Percentiles rank a stretch among this genome's conserved stretches.
phyloP scores from a whole-genome alignment of 306 rosid species.

The Trifolium dubium region DNA sequence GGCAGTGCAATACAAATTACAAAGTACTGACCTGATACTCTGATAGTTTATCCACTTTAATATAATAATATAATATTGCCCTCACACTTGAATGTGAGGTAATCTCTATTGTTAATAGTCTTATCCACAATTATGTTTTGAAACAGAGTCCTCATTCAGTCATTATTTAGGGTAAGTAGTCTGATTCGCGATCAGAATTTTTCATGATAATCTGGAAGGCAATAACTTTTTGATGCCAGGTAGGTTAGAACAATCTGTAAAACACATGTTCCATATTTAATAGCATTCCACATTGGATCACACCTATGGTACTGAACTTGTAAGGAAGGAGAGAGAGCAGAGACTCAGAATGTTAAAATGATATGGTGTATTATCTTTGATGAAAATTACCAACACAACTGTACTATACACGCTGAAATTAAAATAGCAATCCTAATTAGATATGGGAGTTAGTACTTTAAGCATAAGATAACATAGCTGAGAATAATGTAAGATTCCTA shows the following conservation, averaged over 20 bases:
- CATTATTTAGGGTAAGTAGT: conserved; percentile 5
- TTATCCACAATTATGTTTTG: not conserved
- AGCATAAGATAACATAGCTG: not conserved
- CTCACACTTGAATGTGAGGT: not conserved
- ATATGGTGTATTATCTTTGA: not conserved
- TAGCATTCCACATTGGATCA: not conserved
- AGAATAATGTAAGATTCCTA: not conserved
- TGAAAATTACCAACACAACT: not conserved
- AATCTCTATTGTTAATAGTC: not conserved
- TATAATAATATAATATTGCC: not conserved
- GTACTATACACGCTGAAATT: not conserved
- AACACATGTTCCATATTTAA: not conserved
- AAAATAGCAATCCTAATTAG: not conserved
- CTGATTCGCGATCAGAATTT: not conserved
- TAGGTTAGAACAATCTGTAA: not conserved
- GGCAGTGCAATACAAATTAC: not conserved
- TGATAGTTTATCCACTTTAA: not conserved
- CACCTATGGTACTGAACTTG: not conserved
- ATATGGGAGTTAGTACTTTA: not conserved
- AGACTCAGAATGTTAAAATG: not conserved
- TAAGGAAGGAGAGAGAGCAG: not conserved
- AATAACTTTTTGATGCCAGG: not conserved
- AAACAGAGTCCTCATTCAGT: not conserved
- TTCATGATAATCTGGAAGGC: not conserved
- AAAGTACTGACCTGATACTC: not conserved